phyloP scores from a whole-genome alignment of 2,329 filamentous ascomycete genomes.

The Aspergillus sp. region DNA sequence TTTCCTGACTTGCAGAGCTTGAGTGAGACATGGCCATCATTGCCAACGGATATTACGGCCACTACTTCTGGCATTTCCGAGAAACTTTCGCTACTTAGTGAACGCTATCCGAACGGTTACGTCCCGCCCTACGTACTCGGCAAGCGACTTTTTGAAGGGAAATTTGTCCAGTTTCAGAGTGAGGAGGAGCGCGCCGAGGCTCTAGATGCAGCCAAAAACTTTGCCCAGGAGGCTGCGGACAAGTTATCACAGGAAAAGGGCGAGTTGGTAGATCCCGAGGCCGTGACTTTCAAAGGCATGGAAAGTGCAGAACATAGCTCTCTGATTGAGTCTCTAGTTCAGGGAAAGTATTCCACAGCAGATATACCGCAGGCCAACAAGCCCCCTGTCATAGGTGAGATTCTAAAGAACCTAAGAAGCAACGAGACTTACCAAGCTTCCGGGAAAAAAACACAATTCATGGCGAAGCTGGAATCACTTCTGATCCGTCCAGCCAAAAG shows the following conservation, averaged over 20 bases:
- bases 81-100: slow-evolving; percentile 36
- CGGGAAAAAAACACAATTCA: slow-evolving; percentile 36
- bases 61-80: slow-evolving; percentile 32
- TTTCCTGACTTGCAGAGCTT: slow-evolving; percentile 32
- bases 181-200: slow-evolving; percentile 39
- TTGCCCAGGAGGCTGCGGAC: slow-evolving; percentile 35
- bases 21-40: slow-evolving; percentile 40
- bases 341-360: slow-evolving; percentile 34
- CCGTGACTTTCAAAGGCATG: slow-evolving; percentile 28
- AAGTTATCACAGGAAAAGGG: slow-evolving; percentile 37
- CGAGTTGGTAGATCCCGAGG: slow-evolving; percentile 35
- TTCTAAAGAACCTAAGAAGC: slow-evolving; percentile 38
- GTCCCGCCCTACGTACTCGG: slow-evolving; percentile 38
- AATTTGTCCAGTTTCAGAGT: slow-evolving; percentile 38
- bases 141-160: slow-evolving; percentile 35
- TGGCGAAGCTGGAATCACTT: slow-evolving; percentile 39
- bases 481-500: slow-evolving; percentile 32
- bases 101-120: slow-evolving; percentile 35
- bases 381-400: slow-evolving; percentile 30
- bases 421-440: slow-evolving; percentile 42
- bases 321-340: slow-evolving; percentile 32
- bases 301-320: slow-evolving; percentile 25
- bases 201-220: slow-evolving; percentile 33
- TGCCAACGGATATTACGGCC: slow-evolving; percentile 32
- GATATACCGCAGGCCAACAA: slow-evolving; percentile 17